These are phyloP conservation scores for Camellia sinensis DNA, from an alignment of 148 eudicot genomes.

Conservation along the genomic window DNA sequence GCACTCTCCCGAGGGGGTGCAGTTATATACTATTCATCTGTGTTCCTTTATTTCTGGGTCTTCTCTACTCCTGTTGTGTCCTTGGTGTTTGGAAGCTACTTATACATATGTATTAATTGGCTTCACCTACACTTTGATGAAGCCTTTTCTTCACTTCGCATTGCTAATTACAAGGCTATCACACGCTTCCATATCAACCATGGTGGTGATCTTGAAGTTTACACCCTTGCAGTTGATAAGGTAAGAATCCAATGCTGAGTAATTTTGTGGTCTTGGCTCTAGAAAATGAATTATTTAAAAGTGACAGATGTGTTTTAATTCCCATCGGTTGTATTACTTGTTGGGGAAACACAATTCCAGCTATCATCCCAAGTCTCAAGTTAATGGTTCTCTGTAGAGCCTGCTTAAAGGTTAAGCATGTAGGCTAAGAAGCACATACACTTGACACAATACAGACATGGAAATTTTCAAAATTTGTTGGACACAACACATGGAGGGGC, in stretches of 20 bases:
- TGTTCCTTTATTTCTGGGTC: conserved; percentile 94
- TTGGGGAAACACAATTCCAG: conserved; percentile 22
- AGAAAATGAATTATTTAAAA: not conserved
- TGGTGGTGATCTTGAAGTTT: conserved; percentile 82
- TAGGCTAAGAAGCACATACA: too few relatives aligned
- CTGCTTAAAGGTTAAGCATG: not conserved
- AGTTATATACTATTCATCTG: conserved; percentile 82
- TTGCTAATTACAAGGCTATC: conserved; percentile 94
- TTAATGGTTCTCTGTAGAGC: not conserved
- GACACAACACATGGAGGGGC: too few relatives aligned
- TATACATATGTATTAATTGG: conserved; percentile 90
- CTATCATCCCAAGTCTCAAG: not conserved
- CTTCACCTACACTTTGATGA: conserved; percentile 89
- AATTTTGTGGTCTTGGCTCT: conserved; percentile 42
- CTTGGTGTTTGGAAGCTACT: conserved; percentile 85
- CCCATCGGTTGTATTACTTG: not conserved
- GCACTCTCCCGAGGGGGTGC: conserved; percentile 80
- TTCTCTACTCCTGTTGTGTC: conserved; percentile 94
- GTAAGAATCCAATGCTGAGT: conserved; percentile 29
- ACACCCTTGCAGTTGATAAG: conserved; percentile 97
- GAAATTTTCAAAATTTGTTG: too few relatives aligned
- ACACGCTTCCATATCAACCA: conserved; percentile 80
- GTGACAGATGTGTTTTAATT: not conserved
- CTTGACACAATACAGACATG: too few relatives aligned
- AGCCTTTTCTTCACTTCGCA: conserved; percentile 97